These are phyloP conservation scores for Annulohypoxylon maeteangense DNA, from an alignment of 495 filamentous ascomycete genomes.

Conservation along the genomic window DNA sequence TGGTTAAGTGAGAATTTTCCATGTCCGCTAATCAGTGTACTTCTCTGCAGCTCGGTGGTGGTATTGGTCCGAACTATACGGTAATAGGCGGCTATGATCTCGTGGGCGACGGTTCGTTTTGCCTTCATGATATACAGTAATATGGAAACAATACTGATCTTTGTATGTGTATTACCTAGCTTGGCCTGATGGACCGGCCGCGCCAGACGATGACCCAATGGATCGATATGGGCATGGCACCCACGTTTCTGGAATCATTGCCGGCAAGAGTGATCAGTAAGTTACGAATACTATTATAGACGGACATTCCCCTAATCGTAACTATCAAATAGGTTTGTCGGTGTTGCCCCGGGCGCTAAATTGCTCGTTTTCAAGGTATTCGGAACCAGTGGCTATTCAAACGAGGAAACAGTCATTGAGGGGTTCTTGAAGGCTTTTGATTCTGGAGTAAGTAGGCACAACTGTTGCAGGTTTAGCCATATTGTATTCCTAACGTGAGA, in stretches of 20 bases:
- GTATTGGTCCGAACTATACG: conserved; percentile 50
- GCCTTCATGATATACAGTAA: not conserved
- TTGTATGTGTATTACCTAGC: conserved; percentile 29
- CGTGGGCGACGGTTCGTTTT: conserved; percentile 39
- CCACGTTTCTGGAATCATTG: conserved; percentile 62
- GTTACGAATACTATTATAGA: not conserved
- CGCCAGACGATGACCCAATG: conserved; percentile 55
- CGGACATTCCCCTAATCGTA: not conserved
- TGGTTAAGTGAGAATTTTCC: not conserved
- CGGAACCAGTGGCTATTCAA: conserved; percentile 42
- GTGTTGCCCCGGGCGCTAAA: conserved; percentile 62
- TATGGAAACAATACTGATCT: not conserved
- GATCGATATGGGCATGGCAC: conserved; percentile 60
- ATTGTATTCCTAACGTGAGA: not conserved
- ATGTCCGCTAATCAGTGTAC: not conserved
- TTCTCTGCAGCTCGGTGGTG: conserved; percentile 47
- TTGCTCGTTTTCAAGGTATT: conserved; percentile 61
- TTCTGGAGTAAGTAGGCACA: conserved; percentile 39
- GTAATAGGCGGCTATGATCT: conserved; percentile 52
- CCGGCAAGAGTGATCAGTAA: conserved; percentile 53
- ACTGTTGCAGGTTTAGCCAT: not conserved
- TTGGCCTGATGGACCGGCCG: conserved; percentile 39
- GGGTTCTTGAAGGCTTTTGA: conserved; percentile 47
- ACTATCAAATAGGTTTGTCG: conserved; percentile 49
- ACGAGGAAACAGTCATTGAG: conserved; percentile 47